Base-by-base conservation (phyloP, 2,329 filamentous ascomycete genomes). In the Pyricularia sp. region DNA sequence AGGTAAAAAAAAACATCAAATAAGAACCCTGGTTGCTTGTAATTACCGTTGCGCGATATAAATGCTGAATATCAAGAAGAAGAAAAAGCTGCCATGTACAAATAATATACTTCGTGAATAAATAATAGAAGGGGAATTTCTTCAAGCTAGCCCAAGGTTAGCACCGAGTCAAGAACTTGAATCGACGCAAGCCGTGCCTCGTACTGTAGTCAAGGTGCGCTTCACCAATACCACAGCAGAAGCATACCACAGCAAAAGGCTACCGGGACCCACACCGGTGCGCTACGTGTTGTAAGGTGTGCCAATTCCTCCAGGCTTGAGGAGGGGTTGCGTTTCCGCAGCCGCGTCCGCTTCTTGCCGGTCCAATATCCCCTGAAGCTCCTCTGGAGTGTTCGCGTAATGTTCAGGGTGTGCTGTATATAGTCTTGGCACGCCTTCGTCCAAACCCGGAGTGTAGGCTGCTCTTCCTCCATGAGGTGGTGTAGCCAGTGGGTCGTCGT, bases 401-500 rank as follows among this genome's bases (percentile, higher is more conserved):
- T 76, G 76, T 69, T 83, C 79, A 3, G 81, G 80, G 64, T 83
- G 81, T 1, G 78, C 79, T 1, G 79, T 81, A 68, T 82, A 82
- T 0, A 79, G 79, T 5, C 80, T 79, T 3, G 81, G 80, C 9
- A 80, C 74, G 12, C 78, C 78, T 40, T 81, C 79, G 68, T 83
- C 81, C 73, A 80, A 79, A 62, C 80, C 79, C 66, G 82, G 60
- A 5, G 33, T 35, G 60, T 72, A 66, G 68, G 69, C 60, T 69
- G 66, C 49, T 28, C 55, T 59, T 19, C 55, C 55, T 12, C 55
- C 24, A 2, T 26, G 6, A 28, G 22, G 55, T 19, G 55, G 28
- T 19, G 55, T 19, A 4, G 24, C 55, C 55, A 59, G 26, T 16
- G 55, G 24, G 9, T 59, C 55, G 8, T 28, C 13, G 26, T 59